phyloP scores from a whole-genome alignment of 2,329 filamentous ascomycete species.

The Diatrype stigma region DNA sequence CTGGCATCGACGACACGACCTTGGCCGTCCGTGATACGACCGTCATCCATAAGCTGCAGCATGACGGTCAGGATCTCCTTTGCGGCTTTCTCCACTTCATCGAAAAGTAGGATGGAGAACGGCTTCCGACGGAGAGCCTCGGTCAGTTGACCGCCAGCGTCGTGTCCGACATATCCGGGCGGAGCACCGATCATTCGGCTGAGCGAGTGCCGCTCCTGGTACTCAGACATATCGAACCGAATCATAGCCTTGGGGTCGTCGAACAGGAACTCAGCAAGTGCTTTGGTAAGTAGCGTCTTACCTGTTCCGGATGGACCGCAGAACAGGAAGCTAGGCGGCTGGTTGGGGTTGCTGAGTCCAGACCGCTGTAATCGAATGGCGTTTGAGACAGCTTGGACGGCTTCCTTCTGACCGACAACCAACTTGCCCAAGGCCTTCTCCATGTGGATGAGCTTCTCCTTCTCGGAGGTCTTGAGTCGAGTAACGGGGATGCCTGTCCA shows the following conservation, averaged over 20 bases:
- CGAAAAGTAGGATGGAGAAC: slow-evolving; percentile 96
- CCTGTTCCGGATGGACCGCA: slow-evolving; percentile 97
- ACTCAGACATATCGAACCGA: slow-evolving; percentile 99
- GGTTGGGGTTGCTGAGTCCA: slow-evolving; percentile 90
- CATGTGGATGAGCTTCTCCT: slow-evolving; percentile 98
- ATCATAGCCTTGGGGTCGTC: slow-evolving; percentile 98
- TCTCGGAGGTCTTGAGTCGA: slow-evolving; percentile 88
- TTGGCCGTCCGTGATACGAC: slow-evolving; percentile 96
- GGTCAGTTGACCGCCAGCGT: slow-evolving; percentile 91
- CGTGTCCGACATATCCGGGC: slow-evolving; percentile 94
- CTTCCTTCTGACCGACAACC: slow-evolving; percentile 92
- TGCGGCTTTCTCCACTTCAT: slow-evolving; percentile 97
- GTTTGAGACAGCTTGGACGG: slow-evolving; percentile 88
- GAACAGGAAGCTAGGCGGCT: slow-evolving; percentile 97
- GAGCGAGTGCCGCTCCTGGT: slow-evolving; percentile 93
- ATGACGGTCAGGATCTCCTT: slow-evolving; percentile 97
- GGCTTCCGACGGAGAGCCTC: slow-evolving; percentile 90
- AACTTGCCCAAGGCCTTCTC: slow-evolving; percentile 78
- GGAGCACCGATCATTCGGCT: slow-evolving; percentile 98
- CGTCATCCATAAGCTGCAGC: slow-evolving; percentile 99
- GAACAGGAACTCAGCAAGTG: slow-evolving; percentile 94
- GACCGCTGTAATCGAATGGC: slow-evolving; percentile 94
- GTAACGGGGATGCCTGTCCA: slow-evolving; percentile 99
- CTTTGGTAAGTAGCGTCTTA: slow-evolving; percentile 96
- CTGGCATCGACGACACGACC: slow-evolving; percentile 89